phyloP scores from a whole-genome alignment of 306 rosid species.

The cucumber (Cucumis sativus) region Cucumber_9930_V3 NC_026656.2:8266001-8266500 shows the following conservation, averaged over 20 bases:
- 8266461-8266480: not conserved
- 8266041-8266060: slow-evolving; percentile 70
- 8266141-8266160: slow-evolving; percentile 44
- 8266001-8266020: slow-evolving; percentile 67
- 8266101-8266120: slow-evolving; percentile 68
- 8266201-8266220: slow-evolving; percentile 40
- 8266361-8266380: slow-evolving; percentile 87
- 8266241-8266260: slow-evolving; percentile 39
- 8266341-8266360: slow-evolving; percentile 89
- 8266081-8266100: slow-evolving; percentile 79
- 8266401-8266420: slow-evolving; percentile 24
- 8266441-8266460: not conserved
- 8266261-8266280: slow-evolving; percentile 21
- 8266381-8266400: slow-evolving; percentile 77
- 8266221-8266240: slow-evolving; percentile 20
- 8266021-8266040: slow-evolving; percentile 63
- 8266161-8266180: slow-evolving; percentile 34
- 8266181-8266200: slow-evolving; percentile 16
- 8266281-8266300: slow-evolving; percentile 13
- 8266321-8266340: slow-evolving; percentile 46
- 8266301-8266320: slow-evolving; percentile 42
- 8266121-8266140: slow-evolving; percentile 34
- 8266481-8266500: not conserved
- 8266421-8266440: not conserved
- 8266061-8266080: slow-evolving; percentile 57